Conservation (phyloP, 2,329 filamentous ascomycete species). For the Fusarium equiseti region DNA sequence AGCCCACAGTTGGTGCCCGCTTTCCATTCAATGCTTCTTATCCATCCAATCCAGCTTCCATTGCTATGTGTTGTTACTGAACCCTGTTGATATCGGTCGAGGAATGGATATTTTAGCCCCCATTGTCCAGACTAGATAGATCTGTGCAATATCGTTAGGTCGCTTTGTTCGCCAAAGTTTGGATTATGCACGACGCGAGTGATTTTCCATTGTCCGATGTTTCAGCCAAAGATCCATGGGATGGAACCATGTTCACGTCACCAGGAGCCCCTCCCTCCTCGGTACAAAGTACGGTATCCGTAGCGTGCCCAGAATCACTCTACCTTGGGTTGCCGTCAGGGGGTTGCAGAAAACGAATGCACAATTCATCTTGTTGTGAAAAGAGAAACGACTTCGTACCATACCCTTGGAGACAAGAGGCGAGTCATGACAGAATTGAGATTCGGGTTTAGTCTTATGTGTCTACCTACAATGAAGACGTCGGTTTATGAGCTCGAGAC, state of each 20-base stretch:
- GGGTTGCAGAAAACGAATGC: neutral
- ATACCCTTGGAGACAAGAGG: neutral
- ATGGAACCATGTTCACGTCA: constrained; percentile 13
- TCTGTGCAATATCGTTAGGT: neutral
- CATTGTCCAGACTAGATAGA: neutral
- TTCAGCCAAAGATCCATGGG: constrained; percentile 15
- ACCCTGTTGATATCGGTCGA: constrained; percentile 14
- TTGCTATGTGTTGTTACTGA: constrained; percentile 18
- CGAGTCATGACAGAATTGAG: neutral
- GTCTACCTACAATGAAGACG: neutral
- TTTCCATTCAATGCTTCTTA: neutral
- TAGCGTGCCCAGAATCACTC: neutral
- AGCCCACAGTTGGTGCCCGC: constrained; percentile 10
- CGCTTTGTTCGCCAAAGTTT: constrained; percentile 31
- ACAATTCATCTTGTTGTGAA: neutral
- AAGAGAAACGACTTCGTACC: neutral
- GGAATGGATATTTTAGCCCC: constrained; percentile 2
- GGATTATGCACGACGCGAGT: constrained; percentile 18
- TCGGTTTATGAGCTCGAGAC: neutral
- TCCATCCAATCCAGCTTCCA: constrained; percentile 9
- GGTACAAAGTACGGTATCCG: neutral
- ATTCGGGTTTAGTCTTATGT: neutral
- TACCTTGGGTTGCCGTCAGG: neutral
- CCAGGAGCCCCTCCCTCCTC: constrained; percentile 1
- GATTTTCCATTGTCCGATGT: constrained; percentile 24